These are phyloP conservation scores for Aspergillus hancockii DNA, from an alignment of 495 filamentous ascomycete genomes.

Conservation along the genomic window DNA sequence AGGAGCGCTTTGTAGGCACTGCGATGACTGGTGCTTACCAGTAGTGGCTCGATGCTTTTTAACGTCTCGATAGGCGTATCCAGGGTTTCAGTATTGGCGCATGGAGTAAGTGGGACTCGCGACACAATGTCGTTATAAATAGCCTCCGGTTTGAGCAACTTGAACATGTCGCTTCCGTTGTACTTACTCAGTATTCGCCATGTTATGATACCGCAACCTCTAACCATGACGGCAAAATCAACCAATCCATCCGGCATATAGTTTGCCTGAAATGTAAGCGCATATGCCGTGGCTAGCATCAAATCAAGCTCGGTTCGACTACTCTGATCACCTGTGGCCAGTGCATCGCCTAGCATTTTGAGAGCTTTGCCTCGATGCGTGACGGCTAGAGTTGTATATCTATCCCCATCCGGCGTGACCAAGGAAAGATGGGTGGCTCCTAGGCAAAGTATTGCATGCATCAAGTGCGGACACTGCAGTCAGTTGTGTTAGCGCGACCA, in stretches of 20 bases:
- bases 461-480: slow-evolving; percentile 35
- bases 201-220: slow-evolving; percentile 57
- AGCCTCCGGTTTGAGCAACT: slow-evolving; percentile 46
- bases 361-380: slow-evolving; percentile 58
- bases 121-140: slow-evolving; percentile 27
- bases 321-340: slow-evolving; percentile 34
- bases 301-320: slow-evolving; percentile 42
- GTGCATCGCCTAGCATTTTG: slow-evolving; percentile 48
- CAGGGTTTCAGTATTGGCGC: slow-evolving; percentile 35
- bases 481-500: not conserved
- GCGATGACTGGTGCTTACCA: slow-evolving; percentile 7
- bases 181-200: slow-evolving; percentile 42
- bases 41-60: slow-evolving; percentile 1
- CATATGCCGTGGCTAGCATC: slow-evolving; percentile 58
- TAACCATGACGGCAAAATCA: slow-evolving; percentile 64
- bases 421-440: slow-evolving; percentile 54
- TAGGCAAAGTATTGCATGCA: slow-evolving; percentile 62
- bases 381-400: slow-evolving; percentile 43
- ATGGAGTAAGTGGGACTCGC: slow-evolving; percentile 31
- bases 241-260: slow-evolving; percentile 59
- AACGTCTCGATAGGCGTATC: not conserved
- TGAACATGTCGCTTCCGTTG: slow-evolving; percentile 38
- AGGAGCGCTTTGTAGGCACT: slow-evolving; percentile 24
- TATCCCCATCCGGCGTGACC: slow-evolving; percentile 22
- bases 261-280: slow-evolving; percentile 60